Evolutionary conservation across 768 basidiomycete genomes (phyloP).

Genomic region (Leccinum boreale): DNA sequence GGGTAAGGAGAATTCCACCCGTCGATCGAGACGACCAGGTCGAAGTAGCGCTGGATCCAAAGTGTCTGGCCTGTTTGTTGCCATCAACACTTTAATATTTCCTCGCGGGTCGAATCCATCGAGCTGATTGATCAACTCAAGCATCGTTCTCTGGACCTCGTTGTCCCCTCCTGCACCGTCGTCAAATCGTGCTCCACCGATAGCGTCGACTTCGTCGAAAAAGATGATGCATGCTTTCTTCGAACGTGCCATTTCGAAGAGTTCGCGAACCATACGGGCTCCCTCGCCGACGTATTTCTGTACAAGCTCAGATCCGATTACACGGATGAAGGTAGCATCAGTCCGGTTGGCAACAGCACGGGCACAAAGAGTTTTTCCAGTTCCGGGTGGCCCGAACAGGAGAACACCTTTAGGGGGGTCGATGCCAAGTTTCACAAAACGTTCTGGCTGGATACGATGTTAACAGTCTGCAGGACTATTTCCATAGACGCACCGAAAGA

Average conservation of each 20-base stretch:
- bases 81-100: constrained; percentile 99
- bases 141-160: constrained; percentile 98
- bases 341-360: constrained; percentile 98
- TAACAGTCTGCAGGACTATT: constrained; percentile 4
- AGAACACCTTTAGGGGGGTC: constrained; percentile 98
- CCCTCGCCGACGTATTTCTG: constrained; percentile 99
- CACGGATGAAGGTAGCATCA: constrained; percentile 98
- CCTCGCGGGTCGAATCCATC: constrained; percentile 98
- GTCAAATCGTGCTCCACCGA: constrained; percentile 96
- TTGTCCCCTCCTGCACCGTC: constrained; percentile 99
- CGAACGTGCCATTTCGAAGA: constrained; percentile 98
- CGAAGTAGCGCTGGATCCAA: constrained; percentile 95
- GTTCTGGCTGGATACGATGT: constrained; percentile 76
- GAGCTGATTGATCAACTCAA: constrained; percentile 97
- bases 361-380: constrained; percentile 98
- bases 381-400: constrained; percentile 92
- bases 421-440: constrained; percentile 96
- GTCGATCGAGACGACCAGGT: constrained; percentile 92
- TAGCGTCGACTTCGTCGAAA: constrained; percentile 98
- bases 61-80: constrained; percentile 98
- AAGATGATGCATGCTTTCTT: constrained; percentile 99
- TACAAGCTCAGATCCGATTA: constrained; percentile 98
- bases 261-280: constrained; percentile 96
- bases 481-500: constrained; percentile 64
- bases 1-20: constrained; percentile 95